Conservation (phyloP, 768 basidiomycete genomes). For the Tulasnella sp. region DNA sequence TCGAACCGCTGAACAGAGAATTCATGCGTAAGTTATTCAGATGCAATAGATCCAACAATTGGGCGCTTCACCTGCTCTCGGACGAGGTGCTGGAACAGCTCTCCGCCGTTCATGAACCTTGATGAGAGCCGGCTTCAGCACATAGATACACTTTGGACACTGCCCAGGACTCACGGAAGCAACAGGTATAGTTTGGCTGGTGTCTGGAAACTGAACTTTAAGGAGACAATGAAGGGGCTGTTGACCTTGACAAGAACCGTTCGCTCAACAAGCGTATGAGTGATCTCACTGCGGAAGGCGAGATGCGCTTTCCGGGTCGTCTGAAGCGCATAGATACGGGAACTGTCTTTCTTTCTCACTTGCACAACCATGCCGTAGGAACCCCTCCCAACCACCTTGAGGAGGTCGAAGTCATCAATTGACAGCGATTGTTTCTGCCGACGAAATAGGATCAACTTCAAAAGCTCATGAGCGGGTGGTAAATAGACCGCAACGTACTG, state of each 20-base stretch:
- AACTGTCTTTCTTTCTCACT: conserved; percentile 94
- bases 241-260: conserved; percentile 92
- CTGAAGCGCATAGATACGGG: conserved; percentile 93
- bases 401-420: conserved; percentile 92
- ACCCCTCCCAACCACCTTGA: conserved; percentile 95
- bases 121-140: conserved; percentile 1
- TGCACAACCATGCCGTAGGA: conserved; percentile 99
- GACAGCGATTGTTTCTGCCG: conserved; percentile 66
- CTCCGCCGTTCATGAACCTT: conserved; percentile 94
- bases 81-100: conserved; percentile 62
- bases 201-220: conserved; percentile 98
- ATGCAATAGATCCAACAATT: background rate
- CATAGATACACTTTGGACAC: background rate
- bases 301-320: conserved; percentile 69
- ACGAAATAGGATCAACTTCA: conserved; percentile 12
- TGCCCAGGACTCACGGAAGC: conserved; percentile 60
- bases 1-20: conserved; percentile 42
- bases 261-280: conserved; percentile 93
- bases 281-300: conserved; percentile 92
- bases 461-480: background rate
- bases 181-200: conserved; percentile 95
- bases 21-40: background rate
- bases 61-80: conserved; percentile 39
- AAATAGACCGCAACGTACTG: conserved; percentile 40
- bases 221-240: conserved; percentile 94